Percentiles rank a stretch among this genome's conserved stretches.
Conservation (phyloP, 1,139 yeast genomes). For the Arxiozyma bovina region DNA sequence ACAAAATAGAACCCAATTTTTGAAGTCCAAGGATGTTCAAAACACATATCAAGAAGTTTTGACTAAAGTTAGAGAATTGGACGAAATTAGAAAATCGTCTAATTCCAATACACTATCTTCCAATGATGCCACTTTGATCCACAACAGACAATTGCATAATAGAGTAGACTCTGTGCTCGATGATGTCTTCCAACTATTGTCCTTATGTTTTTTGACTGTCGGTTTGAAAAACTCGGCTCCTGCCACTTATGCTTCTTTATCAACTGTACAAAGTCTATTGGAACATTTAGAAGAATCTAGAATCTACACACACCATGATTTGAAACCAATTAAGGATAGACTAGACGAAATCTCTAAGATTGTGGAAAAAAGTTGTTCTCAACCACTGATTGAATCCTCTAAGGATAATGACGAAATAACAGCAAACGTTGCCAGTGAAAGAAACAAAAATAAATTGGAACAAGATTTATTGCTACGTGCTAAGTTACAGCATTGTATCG, state of each 20-base stretch:
- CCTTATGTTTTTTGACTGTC: slow-evolving; percentile 80
- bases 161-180: slow-evolving; percentile 67
- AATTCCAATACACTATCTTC: slow-evolving; percentile 13
- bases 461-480: slow-evolving; percentile 50
- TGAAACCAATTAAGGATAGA: slow-evolving; percentile 64
- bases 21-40: slow-evolving; percentile 57
- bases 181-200: slow-evolving; percentile 79
- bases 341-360: slow-evolving; percentile 59
- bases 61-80: slow-evolving; percentile 42
- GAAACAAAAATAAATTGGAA: slow-evolving; percentile 36
- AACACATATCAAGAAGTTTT: slow-evolving; percentile 47
- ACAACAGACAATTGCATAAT: slow-evolving; percentile 27
- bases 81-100: slow-evolving; percentile 31
- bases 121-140: slow-evolving; percentile 25
- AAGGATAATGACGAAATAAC: slow-evolving; percentile 22
- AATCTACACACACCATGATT: slow-evolving; percentile 75
- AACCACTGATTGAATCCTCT: slow-evolving; percentile 22
- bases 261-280: slow-evolving; percentile 73
- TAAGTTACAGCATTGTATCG: slow-evolving; percentile 51
- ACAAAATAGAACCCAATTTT: slow-evolving; percentile 53
- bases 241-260: slow-evolving; percentile 81
- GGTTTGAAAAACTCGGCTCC: slow-evolving; percentile 88
- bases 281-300: slow-evolving; percentile 74
- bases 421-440: slow-evolving; percentile 22
- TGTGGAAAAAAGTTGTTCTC: slow-evolving; percentile 40